Conservation (phyloP, 345 rosid genomes). For the Sisymbrium altissimum region DNA sequence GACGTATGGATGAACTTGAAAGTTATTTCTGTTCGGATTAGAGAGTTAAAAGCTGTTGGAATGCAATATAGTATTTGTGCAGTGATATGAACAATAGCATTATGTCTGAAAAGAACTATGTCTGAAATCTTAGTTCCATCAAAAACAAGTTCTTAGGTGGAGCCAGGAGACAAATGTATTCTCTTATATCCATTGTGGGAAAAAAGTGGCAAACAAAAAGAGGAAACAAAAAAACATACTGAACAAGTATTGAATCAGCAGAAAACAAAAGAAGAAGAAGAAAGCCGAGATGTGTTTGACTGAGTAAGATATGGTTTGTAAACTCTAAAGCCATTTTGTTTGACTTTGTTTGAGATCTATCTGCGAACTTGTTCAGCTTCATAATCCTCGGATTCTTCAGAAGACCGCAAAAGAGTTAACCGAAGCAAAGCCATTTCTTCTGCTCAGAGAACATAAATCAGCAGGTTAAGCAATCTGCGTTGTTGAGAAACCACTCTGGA, state of each 20-base stretch:
- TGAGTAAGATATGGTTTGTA: slow-evolving; percentile 8
- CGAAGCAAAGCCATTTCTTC: slow-evolving; percentile 39
- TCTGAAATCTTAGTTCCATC: slow-evolving; percentile 4
- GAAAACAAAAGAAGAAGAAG: slow-evolving; percentile 12
- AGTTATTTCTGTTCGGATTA: neutral
- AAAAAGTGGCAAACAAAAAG: slow-evolving; percentile 20
- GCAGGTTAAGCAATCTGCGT: slow-evolving; percentile 15
- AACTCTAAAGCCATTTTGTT: neutral
- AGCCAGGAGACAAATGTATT: neutral
- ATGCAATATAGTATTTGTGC: neutral
- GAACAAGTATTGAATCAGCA: slow-evolving; percentile 18
- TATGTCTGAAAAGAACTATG: neutral
- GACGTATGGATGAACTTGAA: neutral
- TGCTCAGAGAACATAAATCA: slow-evolving; percentile 17
- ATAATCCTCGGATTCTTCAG: neutral
- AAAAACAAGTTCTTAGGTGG: slow-evolving; percentile 7
- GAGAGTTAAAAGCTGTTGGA: neutral
- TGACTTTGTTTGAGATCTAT: slow-evolving; percentile 21
- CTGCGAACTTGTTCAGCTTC: slow-evolving; percentile 10
- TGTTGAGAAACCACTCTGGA: neutral
- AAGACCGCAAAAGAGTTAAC: neutral
- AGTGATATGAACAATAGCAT: neutral
- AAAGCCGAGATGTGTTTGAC: neutral
- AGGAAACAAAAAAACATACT: slow-evolving; percentile 1
- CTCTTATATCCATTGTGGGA: slow-evolving; percentile 14